These are phyloP conservation scores for Mrakia blollopis DNA, from an alignment of 768 basidiomycete species.

Conservation along the genomic window DNA sequence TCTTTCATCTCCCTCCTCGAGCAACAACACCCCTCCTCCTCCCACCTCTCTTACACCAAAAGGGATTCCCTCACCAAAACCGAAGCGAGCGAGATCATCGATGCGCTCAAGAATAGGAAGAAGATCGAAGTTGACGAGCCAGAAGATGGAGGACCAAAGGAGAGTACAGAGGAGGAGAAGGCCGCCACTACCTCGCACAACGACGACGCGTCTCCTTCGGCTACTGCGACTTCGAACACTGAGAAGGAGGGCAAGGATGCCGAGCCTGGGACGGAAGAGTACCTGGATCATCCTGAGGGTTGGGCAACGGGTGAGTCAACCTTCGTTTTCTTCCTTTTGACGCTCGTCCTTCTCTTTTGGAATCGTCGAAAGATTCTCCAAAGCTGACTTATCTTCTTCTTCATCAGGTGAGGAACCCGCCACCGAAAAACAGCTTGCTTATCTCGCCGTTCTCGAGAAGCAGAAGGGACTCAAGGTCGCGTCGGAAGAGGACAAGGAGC, in stretches of 20 bases:
- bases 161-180: conserved; percentile 12
- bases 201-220: neutral
- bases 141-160: neutral
- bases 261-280: conserved; percentile 28
- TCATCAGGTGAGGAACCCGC: conserved; percentile 40
- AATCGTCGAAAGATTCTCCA: neutral
- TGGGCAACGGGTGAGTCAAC: conserved; percentile 41
- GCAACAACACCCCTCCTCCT: conserved; percentile 31
- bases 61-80: conserved; percentile 39
- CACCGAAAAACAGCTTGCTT: conserved; percentile 44
- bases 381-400: neutral
- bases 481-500: conserved; percentile 31
- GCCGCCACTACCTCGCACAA: neutral
- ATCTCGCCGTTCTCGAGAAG: conserved; percentile 42
- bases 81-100: conserved; percentile 43
- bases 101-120: conserved; percentile 40
- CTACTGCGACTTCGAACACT: neutral
- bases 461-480: conserved; percentile 38
- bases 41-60: conserved; percentile 30
- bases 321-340: neutral
- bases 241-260: neutral
- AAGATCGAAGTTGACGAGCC: neutral
- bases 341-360: neutral
- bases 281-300: conserved; percentile 44
- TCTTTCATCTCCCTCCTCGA: conserved; percentile 40